Evolutionary conservation across 108 stramenopile genomes (phyloP).

Genomic region (Nitzschia sp.): DNA sequence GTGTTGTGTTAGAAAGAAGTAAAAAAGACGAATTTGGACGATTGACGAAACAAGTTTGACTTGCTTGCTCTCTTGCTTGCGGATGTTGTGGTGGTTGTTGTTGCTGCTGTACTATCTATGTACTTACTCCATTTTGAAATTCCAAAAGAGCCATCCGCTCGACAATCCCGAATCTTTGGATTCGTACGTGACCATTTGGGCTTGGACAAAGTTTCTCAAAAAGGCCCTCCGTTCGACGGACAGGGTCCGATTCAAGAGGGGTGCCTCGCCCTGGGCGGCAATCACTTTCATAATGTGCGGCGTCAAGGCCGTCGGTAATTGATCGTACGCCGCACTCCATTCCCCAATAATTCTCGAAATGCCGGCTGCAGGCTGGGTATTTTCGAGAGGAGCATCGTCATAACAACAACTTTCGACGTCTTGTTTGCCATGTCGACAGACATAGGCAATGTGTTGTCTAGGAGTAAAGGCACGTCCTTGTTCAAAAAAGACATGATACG

Average conservation of each 20-base stretch:
- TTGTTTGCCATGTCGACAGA: conserved; percentile 38
- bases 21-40: too few relatives aligned
- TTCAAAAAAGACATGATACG: conserved; percentile 69
- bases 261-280: conserved; percentile 31
- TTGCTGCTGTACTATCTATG: neutral
- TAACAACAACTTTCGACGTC: conserved; percentile 54
- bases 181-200: conserved; percentile 76
- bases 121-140: conserved; percentile 61
- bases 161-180: conserved; percentile 31
- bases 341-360: conserved; percentile 65
- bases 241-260: conserved; percentile 41
- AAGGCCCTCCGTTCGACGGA: conserved; percentile 43
- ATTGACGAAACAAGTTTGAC: too few relatives aligned
- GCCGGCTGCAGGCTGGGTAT: conserved; percentile 30
- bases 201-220: conserved; percentile 60
- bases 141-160: conserved; percentile 79
- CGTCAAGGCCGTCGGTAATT: conserved; percentile 38
- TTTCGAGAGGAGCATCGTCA: conserved; percentile 33
- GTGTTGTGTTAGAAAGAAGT: neutral
- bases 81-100: neutral
- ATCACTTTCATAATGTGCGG: conserved; percentile 49
- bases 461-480: conserved; percentile 55
- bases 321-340: conserved; percentile 68
- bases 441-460: conserved; percentile 68
- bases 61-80: too few relatives aligned